Evolutionary conservation across 345 rosid species (phyloP), one percentile per base, ranked within the genome.

Genomic region (Noccaea bulbosa): DNA sequence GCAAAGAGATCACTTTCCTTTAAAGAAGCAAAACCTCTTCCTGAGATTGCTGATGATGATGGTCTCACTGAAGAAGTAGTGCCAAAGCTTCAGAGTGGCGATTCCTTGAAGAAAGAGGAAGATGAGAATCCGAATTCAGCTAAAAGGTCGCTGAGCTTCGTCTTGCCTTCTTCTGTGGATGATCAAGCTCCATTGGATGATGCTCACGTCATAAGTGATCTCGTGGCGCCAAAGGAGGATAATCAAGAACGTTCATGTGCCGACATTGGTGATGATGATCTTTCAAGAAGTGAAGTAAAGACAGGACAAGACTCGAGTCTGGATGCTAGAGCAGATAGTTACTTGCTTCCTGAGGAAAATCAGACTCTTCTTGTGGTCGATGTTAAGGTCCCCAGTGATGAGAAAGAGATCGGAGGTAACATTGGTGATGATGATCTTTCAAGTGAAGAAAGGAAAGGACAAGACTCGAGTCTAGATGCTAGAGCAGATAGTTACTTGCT

Each of bases 1-100:
- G 95, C 85, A 44, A 88, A 84, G 83, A 81, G 89, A 71, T 82
- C 87, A 15, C 79, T 90, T 61, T 80, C 86, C 70, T 92, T 89
- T 64, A 67, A 83, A 10, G 79, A 69, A n/a, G 46, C 4, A 37
- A 81, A 82, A 64, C 48, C 65, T 69, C 68, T 46, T 55, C 27
- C 58, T 4, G 11, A 60, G 8, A 37, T 41, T 47, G 15, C 22
- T 44, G 58, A 38, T 71, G 56, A 7, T 32, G 70, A 50, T 16
- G 52, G 57, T 61, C 33, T 73, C 8, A 41, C 24, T 44, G 40
- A 33, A 30, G 67, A 60, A 12, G 61, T 60, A 70, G 61, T 60
- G 50, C 52, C 24, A 16, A 30, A 30, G 43, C 50, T 38, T 59
- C 59, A 48, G 34, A 57, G 16, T 49, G 60, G 6, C 39, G 51